phyloP scores from a whole-genome alignment of 768 basidiomycete genomes.

The Boletus fagicola region DNA sequence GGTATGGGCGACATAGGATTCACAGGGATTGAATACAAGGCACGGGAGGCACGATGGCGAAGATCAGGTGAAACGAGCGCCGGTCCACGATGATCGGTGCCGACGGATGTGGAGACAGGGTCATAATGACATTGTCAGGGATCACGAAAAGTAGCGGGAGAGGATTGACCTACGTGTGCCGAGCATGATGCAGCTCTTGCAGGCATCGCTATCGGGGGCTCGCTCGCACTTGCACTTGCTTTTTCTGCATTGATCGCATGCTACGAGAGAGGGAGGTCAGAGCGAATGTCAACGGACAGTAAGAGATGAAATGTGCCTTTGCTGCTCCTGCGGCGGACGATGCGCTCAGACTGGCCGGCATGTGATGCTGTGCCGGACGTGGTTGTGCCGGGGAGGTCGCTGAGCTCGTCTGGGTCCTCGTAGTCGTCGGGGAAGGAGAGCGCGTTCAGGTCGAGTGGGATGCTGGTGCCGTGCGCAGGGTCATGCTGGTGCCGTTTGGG shows the following conservation, averaged over 20 bases:
- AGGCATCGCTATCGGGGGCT: constrained; percentile 54
- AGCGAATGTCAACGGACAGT: not conserved
- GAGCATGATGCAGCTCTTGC: constrained; percentile 74
- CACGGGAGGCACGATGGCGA: not conserved
- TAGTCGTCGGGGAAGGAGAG: constrained; percentile 61
- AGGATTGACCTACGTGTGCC: constrained; percentile 54
- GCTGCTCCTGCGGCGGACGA: constrained; percentile 69
- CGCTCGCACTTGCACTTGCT: constrained; percentile 90
- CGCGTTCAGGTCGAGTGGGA: constrained; percentile 26
- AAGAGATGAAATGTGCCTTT: constrained; percentile 49
- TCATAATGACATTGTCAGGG: constrained; percentile 10
- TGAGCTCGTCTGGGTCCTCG: constrained; percentile 57
- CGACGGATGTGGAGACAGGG: not conserved
- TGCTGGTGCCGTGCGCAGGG: constrained; percentile 9
- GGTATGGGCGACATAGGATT: not conserved
- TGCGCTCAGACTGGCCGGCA: constrained; percentile 40
- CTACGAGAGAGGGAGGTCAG: constrained; percentile 34
- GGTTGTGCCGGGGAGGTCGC: constrained; percentile 39
- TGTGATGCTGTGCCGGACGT: constrained; percentile 22
- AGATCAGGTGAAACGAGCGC: not conserved
- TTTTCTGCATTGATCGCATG: constrained; percentile 88
- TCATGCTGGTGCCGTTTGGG: constrained; percentile 18
- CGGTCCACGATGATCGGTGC: constrained; percentile 11
- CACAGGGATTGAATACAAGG: constrained; percentile 3
- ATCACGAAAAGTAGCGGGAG: not conserved